A percentile compares a stretch with the other conserved stretches of the same genome.
phyloP scores from a whole-genome alignment of 2,329 filamentous ascomycete species.

The Sordariomycetes sp. region DNA sequence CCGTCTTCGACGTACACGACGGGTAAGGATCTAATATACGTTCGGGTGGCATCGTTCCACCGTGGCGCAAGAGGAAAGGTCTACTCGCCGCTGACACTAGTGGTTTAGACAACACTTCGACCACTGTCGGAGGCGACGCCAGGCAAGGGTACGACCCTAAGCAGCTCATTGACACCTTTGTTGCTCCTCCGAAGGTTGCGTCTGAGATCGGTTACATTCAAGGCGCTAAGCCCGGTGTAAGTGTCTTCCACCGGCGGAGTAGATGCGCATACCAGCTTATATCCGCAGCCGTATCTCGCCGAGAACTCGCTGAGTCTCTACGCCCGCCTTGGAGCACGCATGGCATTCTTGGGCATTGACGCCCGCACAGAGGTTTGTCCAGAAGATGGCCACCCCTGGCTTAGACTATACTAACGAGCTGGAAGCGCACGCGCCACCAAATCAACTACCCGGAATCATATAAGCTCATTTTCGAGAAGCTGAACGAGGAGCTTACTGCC shows the following conservation, averaged over 20 bases:
- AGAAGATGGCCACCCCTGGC: conserved; percentile 27
- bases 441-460: conserved; percentile 93
- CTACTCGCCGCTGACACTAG: not conserved
- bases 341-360: conserved; percentile 81
- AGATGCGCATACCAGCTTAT: conserved; percentile 15
- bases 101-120: conserved; percentile 6
- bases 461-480: conserved; percentile 65
- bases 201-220: conserved; percentile 56
- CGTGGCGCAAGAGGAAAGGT: too few relatives aligned
- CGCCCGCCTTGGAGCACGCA: conserved; percentile 65
- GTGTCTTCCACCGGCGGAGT: conserved; percentile 21
- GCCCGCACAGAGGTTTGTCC: conserved; percentile 67
- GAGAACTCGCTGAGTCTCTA: conserved; percentile 82
- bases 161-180: conserved; percentile 64
- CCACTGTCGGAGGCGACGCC: conserved; percentile 46
- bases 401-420: not conserved
- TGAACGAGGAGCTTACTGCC: conserved; percentile 59
- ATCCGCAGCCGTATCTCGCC: conserved; percentile 71
- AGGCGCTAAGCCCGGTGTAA: conserved; percentile 59
- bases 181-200: conserved; percentile 42
- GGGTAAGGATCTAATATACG: conserved; percentile 23
- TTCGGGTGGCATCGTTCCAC: not conserved
- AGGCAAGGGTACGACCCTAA: conserved; percentile 15
- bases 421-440: conserved; percentile 70
- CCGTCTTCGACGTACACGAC: conserved; percentile 78